Evolutionary conservation across 2,329 filamentous ascomycete genomes (phyloP), one percentile per base, ranked within the genome.

Genomic region (Apiospora marii): DNA sequence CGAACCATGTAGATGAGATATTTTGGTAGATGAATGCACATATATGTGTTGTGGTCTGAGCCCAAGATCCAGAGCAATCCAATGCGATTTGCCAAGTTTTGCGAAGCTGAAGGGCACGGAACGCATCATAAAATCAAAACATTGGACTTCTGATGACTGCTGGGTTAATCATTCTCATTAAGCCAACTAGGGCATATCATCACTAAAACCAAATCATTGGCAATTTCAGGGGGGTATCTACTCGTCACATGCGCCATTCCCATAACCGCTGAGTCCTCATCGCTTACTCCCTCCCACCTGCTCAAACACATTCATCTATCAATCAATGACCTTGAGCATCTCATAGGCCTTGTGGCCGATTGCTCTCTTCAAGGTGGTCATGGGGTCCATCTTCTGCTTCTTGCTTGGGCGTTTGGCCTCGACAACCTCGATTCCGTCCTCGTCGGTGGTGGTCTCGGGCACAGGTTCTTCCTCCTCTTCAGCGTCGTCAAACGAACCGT

Each of bases 291-390:
- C 19, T 41, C 34, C 34, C 19, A 64, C 4, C 30, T n/a, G 22
- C 22, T 6, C 34, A 41, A 41, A 41, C 58, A 4, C 16, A 64
- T 22, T n/a, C 8, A n/a, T 12, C 58, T 5, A 64, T 64, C 34
- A 91, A 75, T 91, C 89, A 30, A 89, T 74, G 34, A 91, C 86
- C 76, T 82, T 81, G 71, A 91, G 76, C 87, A 90, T 89, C 1
- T 82, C 81, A 75, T 90, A 91, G 2, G 86, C 87, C 75, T 86
- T 84, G 74, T 90, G 87, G 2, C 82, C 80, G 30, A 90, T 84
- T 0, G 86, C 85, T 81, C 86, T 89, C 76, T 82, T 84, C 51
- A 91, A 81, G 13, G 83, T 78, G 7, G 69, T 76, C 48, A 86
- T 70, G 1, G 88, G 84, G 72, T 88, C 84, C 72, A 84, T 80